These are phyloP conservation scores for Russula griseocarnosa DNA, from an alignment of 768 basidiomycete species.

Conservation along the genomic window DNA sequence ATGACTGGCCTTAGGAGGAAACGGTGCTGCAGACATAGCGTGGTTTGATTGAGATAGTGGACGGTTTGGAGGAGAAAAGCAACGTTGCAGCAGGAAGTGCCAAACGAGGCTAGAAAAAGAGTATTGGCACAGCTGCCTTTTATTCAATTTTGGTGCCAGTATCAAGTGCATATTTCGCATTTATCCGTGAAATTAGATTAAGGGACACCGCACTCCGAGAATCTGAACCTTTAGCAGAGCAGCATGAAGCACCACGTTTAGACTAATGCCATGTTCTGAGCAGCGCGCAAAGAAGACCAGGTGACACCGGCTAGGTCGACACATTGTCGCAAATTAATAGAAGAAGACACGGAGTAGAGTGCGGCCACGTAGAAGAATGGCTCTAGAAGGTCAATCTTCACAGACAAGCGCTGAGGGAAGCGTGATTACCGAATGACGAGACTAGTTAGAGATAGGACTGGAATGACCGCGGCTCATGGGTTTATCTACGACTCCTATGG, in stretches of 20 bases:
- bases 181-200: neutral
- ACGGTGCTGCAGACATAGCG: conserved; percentile 8
- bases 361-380: neutral
- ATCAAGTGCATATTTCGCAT: neutral
- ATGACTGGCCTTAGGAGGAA: neutral
- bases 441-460: too few species aligned
- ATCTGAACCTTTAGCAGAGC: neutral
- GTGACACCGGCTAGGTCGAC: neutral
- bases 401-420: neutral
- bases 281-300: neutral
- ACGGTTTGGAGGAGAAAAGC: neutral
- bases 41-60: too few species aligned
- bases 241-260: neutral
- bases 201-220: neutral
- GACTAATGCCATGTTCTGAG: neutral
- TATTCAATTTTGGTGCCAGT: neutral
- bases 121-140: neutral
- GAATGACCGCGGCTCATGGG: neutral
- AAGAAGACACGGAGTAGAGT: neutral
- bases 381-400: neutral
- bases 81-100: neutral
- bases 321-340: neutral
- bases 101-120: neutral
- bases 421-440: too few species aligned
- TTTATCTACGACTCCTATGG: too few species aligned